Evolutionary conservation across 768 basidiomycete genomes (phyloP).

Genomic region (Boletus sensibilis): DNA sequence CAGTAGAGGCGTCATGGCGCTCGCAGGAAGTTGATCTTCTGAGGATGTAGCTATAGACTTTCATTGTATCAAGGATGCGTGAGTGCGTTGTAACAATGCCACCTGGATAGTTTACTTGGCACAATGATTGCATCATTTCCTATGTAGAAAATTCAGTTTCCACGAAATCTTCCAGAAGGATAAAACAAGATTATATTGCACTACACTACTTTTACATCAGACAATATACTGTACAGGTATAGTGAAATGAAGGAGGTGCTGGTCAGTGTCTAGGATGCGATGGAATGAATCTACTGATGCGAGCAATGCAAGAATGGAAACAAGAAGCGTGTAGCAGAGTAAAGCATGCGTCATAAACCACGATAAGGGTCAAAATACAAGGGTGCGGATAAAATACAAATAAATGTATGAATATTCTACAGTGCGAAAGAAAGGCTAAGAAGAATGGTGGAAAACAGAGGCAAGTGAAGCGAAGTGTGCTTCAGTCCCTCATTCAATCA

Average conservation of each 20-base stretch:
- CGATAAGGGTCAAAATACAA: neutral
- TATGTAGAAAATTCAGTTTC: neutral
- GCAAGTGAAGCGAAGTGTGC: too few relatives aligned
- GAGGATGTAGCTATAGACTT: too few relatives aligned
- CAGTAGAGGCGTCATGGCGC: neutral
- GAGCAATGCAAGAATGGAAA: neutral
- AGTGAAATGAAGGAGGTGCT: neutral
- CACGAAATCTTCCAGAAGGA: neutral
- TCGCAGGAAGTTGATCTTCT: too few relatives aligned
- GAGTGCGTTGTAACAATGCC: neutral
- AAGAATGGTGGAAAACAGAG: neutral
- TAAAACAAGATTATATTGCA: neutral
- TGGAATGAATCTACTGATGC: neutral
- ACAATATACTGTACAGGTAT: too few relatives aligned
- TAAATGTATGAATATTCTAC: neutral
- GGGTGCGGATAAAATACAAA: conserved; percentile 2
- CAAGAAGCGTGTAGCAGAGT: too few relatives aligned
- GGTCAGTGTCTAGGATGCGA: neutral
- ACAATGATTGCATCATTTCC: neutral
- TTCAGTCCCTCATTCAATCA: conserved; percentile 18
- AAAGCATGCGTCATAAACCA: neutral
- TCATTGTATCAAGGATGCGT: too few relatives aligned
- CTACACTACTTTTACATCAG: too few relatives aligned
- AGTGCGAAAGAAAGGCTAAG: neutral
- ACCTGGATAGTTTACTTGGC: neutral